Evolutionary conservation across 208 protist genomes (phyloP), one percentile per base, ranked within the genome.

Genomic region (Leishmania major): DNA sequence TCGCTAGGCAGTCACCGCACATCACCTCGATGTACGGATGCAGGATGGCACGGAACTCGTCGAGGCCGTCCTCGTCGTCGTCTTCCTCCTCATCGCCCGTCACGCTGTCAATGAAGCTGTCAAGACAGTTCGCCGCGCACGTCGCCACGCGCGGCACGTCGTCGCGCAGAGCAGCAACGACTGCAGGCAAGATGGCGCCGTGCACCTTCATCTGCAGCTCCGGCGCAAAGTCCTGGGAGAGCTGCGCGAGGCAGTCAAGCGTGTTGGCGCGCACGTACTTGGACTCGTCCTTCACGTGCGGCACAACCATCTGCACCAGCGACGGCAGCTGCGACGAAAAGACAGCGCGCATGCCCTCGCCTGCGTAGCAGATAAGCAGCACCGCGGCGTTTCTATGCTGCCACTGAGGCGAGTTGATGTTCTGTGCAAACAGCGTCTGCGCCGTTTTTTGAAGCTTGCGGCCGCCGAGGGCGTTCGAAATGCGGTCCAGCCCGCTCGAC

Each of bases 211-310:
- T 84, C 85, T 96, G 89, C 35, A 96, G 40, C 43, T 88, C 71
- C 40, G 91, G 91, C 25, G 83, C 77, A 74, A 97, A 96, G 85
- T 96, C 91, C 31, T 76, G 86, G 74, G 88, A 94, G 64, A 96
- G 81, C 85, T 97, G 92, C 19, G 92, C 85, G 37, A 98, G 53
- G 78, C 91, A 95, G 71, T 94, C 90, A 19, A 98, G 79, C 45
- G 91, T 88, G 71, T 80, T 92, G 31, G 87, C 83, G 31, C 95
- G 93, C 35, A 98, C 95, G 78, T 94, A 95, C 82, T 96, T 96
- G 76, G 87, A 84, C 69, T 94, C 92, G 78, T 96, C 94, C 40
- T 78, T 81, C 13, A 95, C 74, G 60, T 86, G 82, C 45, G 87
- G 82, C 28, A 96, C 53, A 22, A 96, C 81, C 60, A 83, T 79